Percentiles rank a stretch among this genome's conserved stretches.
Conservation (phyloP, 2,329 filamentous ascomycete species). For the Trichophyton mentagrophytes region DNA sequence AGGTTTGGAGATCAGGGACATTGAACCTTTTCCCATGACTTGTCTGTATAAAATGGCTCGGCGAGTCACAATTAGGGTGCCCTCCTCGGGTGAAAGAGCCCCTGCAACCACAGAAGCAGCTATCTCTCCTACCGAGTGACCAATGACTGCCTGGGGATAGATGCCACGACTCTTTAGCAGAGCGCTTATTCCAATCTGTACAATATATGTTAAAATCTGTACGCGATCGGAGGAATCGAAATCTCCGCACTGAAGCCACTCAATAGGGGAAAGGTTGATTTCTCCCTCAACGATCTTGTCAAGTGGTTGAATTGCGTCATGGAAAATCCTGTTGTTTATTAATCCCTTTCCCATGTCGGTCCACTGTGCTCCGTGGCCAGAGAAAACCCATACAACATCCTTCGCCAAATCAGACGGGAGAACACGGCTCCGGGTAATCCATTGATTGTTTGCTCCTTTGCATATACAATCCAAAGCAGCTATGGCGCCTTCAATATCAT, state of each 20-base stretch:
- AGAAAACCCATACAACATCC: slow-evolving; percentile 11
- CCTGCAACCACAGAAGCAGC: slow-evolving; percentile 15
- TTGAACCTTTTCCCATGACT: background rate
- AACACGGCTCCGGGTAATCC: background rate
- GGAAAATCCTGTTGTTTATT: background rate
- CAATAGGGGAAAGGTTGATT: background rate
- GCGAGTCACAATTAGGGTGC: background rate
- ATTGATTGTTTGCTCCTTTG: background rate
- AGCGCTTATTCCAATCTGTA: background rate
- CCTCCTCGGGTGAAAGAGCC: slow-evolving; percentile 20
- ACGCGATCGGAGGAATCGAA: background rate
- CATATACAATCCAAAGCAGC: background rate
- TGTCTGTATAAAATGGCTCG: background rate
- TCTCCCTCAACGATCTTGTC: background rate
- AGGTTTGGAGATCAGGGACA: background rate
- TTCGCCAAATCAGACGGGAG: background rate
- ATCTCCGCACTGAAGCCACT: background rate
- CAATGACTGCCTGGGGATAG: slow-evolving; percentile 9
- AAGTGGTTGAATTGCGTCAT: background rate
- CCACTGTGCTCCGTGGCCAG: slow-evolving; percentile 15
- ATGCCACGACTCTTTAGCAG: background rate
- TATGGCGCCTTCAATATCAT: background rate
- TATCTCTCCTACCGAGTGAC: slow-evolving; percentile 14
- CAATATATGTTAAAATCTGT: background rate
- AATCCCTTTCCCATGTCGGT: slow-evolving; percentile 7